Base-by-base conservation (phyloP, 192 early-diverging fungal genomes). In the Backusella circina region DNA sequence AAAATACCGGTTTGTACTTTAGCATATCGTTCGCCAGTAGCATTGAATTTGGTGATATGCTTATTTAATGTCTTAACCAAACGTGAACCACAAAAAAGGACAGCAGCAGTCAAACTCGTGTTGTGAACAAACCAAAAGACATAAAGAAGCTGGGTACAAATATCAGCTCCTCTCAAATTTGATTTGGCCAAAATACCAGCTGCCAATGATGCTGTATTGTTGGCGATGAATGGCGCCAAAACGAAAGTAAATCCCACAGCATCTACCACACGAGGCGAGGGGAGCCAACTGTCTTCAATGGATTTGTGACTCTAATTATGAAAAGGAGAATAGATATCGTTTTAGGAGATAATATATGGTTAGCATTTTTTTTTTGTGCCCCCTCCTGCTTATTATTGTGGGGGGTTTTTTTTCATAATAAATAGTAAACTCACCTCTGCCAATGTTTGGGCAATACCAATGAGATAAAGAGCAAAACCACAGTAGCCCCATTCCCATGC, bases 361-460 rank as follows among this genome's bases (percentile, higher is more conserved):
- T 44, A 78, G 35, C 4, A 28, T 51, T 23, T 72, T 50, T 65
- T 23, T 31, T 23, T 38, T 41, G 1, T n/a, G 44, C 0, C n/a
- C 50, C 7, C 23, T 23, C 28, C 21, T 26, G 26, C 12, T 28
- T 61, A 1, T 10, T 28, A 13, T 12, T 61, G 12, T 61, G 1
- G 3, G 3, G 21, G 3, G 21, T 13, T 28, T 10, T 57, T 21
- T 61, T 61, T 54, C 6, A n/a, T 0, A 26, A 23, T 0, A 8
- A 26, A 54, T 21, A 61, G n/a, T n/a, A 31, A 65, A 39, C 44
- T 35, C 70, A 79, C 77, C 28, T 74, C 77, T 57, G 77, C 65
- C 28, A 79, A 50, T 33, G 77, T 79, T 67, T 79, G 77, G 21
- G 77, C 77, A 74, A 79, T 79, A 31, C 77, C 77, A 38, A 79